A percentile compares a stretch with the other conserved stretches of the same genome.
These are phyloP conservation scores for Marsdenia floribunda DNA, from an alignment of 257 asterid genomes.

Conservation along the genomic window DNA sequence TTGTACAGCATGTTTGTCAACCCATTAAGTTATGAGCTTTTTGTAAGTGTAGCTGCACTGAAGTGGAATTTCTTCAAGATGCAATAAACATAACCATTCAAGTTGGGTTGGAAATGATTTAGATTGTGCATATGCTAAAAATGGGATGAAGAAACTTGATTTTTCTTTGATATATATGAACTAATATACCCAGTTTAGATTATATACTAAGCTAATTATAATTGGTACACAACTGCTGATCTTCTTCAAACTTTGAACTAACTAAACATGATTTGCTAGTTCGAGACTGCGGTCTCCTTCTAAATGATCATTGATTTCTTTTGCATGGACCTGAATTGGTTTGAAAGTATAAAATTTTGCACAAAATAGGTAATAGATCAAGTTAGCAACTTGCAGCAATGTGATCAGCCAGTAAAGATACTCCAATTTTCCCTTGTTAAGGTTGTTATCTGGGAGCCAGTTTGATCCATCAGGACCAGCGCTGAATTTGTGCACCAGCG, in stretches of 20 bases:
- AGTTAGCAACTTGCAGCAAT: conserved; percentile 54
- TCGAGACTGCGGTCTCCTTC: conserved; percentile 28
- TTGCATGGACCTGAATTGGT: conserved; percentile 40
- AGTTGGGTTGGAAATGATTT: background rate
- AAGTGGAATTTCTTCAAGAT: background rate
- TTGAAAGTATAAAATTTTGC: conserved; percentile 67
- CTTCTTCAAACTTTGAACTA: background rate
- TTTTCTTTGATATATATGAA: background rate
- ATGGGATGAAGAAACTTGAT: background rate
- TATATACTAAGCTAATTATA: background rate
- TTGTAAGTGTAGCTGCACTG: conserved; percentile 26
- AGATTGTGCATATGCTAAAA: background rate
- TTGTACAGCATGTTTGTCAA: conserved; percentile 79
- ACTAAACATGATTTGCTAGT: conserved; percentile 36
- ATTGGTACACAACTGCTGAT: background rate
- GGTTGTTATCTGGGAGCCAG: conserved; percentile 70
- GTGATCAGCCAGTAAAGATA: conserved; percentile 81
- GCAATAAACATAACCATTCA: background rate
- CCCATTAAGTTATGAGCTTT: conserved; percentile 96
- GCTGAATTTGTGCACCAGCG: conserved; percentile 45
- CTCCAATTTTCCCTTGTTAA: conserved; percentile 70
- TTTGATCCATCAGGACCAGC: conserved; percentile 53
- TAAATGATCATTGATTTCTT: conserved; percentile 14
- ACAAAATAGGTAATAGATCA: conserved; percentile 58
- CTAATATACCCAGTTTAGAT: background rate